Evolutionary conservation across 2,329 filamentous ascomycete species (phyloP), one percentile per base, ranked within the genome.

Genomic region (Neofusicoccum laricinum): DNA sequence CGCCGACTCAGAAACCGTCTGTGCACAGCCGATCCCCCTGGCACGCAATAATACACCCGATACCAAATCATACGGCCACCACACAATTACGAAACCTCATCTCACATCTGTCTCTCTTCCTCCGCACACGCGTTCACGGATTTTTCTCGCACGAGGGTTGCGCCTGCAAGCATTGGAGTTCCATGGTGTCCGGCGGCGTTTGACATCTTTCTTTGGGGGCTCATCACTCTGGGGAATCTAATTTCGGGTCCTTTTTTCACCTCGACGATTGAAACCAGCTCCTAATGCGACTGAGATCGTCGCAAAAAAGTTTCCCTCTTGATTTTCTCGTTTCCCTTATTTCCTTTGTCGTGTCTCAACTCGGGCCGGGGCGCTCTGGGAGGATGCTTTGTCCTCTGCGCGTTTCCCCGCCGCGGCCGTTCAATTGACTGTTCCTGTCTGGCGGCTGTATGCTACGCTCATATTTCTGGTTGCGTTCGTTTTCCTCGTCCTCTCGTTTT

Each of bases 11-110:
- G 40, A 59, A 64, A 64, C 45, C 51, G 21, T 64, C 63, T 59
- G 63, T 64, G 63, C 63, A 50, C 63, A 64, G 63, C 63, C 63
- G 63, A 49, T 45, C 63, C 63, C 53, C 63, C 63, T 64, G 63
- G 63, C 51, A 58, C 63, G 32, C 53, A 58, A 51, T 64, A 64
- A 64, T 64, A 64, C 63, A 46, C 25, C 57, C 43, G 55, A 59
- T 61, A 64, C 63, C 55, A 61, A 59, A 21, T 48, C 53, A 46
- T 65, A 64, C 53, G 53, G 53, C 63, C 63, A 49, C 46, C 48
- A 64, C 53, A 58, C 63, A 34, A 59, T 64, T 55, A 64, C 63
- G 63, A 61, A 59, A 50, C 55, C 55, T 50, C 43, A 46, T 61
- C 36, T 61, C 63, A 21, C 43, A 25, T 36, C 45, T 38, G 36